Evolutionary conservation across 2,329 filamentous ascomycete genomes (phyloP), one percentile per base, ranked within the genome.

Genomic region (Trichoderma hamatum): DNA sequence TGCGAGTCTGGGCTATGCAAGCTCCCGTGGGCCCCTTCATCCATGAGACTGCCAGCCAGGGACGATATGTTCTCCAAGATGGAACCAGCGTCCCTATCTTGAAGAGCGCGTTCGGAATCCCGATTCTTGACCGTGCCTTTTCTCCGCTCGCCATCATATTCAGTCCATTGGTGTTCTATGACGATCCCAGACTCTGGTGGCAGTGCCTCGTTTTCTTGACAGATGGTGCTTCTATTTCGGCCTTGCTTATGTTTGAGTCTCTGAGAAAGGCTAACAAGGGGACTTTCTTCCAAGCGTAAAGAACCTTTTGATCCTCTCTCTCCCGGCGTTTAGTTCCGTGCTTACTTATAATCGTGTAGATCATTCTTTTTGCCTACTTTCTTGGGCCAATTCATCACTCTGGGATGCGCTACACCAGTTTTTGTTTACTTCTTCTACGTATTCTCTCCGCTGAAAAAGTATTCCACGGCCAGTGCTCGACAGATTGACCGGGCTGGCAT

Each of bases 121-220:
- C 70, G 0, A 3, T 69, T 0, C 5, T 78, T 5, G 76, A 78
- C 56, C 32, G 72, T 0, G 9, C 73, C 0, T 70, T 78, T 4
- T 55, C 70, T 1, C 67, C 68, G 1, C 72, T 75, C 0, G 71
- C 72, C 0, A 64, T 72, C 13, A 72, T 70, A 0, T 78, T 78
- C 59, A 69, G 71, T 0, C 72, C 75, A 30, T 4, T 78, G 32
- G 71, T 75, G 16, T 74, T 76, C 51, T 72, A 70, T n/a, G 63
- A 69, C 0, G 71, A 75, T 9, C 61, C 67, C 0, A 28, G 39
- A 11, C 71, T 72, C 0, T 78, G 77, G 21, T 77, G 75, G 73
- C 75, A 78, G 19, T 71, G 72, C 3, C 39, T 77, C 6, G 69
- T 76, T 13, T 77, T 78, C 19, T 55, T 78, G 7, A 72, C 72